Conservation (phyloP, 805 yeast species). For the Barnettozyma siamensis region DNA sequence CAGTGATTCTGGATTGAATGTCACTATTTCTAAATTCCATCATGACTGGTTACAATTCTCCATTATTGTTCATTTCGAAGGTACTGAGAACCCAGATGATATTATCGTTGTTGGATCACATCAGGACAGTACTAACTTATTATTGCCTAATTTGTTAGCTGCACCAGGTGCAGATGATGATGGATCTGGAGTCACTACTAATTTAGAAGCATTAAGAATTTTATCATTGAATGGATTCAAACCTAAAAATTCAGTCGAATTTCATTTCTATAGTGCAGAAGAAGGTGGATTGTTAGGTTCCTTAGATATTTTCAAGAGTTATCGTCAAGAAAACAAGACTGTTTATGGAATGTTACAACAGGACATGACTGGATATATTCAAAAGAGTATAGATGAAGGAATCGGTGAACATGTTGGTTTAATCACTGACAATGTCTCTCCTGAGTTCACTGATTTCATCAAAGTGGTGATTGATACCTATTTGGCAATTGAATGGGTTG, state of each 20-base stretch:
- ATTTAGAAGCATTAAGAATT: conserved; percentile 67
- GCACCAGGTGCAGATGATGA: conserved; percentile 98
- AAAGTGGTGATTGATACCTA: conserved; percentile 57
- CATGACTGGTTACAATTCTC: conserved; percentile 83
- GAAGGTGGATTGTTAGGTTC: conserved; percentile 91
- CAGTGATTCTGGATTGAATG: conserved; percentile 27
- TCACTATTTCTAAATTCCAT: conserved; percentile 43
- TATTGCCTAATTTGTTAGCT: conserved; percentile 59
- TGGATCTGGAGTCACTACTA: conserved; percentile 81
- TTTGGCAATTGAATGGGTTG: conserved; percentile 62
- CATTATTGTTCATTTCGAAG: conserved; percentile 59
- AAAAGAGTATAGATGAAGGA: conserved; percentile 30
- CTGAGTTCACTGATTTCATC: conserved; percentile 29
- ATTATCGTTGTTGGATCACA: conserved; percentile 82
- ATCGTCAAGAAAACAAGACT: conserved; percentile 37
- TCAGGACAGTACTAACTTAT: conserved; percentile 74
- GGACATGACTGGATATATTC: conserved; percentile 54
- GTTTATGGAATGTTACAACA: conserved; percentile 88
- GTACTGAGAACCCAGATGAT: conserved; percentile 33
- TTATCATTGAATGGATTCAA: conserved; percentile 38
- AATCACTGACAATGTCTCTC: conserved; percentile 32
- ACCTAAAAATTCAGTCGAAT: conserved; percentile 75
- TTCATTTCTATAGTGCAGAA: conserved; percentile 94
- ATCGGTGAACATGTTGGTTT: conserved; percentile 68
- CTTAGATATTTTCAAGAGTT: conserved; percentile 61